These are phyloP conservation scores for Cairneyella variabilis DNA, from an alignment of 495 filamentous ascomycete species.

Conservation along the genomic window DNA sequence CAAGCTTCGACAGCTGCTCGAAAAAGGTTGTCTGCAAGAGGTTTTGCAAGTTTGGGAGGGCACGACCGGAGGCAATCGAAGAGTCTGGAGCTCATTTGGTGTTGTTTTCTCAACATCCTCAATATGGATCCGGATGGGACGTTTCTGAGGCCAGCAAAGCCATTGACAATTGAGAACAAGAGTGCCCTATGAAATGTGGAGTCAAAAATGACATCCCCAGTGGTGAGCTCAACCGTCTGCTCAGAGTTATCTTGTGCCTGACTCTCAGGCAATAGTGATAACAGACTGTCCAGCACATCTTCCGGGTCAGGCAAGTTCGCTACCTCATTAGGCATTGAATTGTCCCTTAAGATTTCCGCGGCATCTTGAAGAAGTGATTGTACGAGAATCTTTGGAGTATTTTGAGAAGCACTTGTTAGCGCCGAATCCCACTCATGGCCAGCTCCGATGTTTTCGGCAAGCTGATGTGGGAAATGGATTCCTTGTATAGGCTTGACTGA, in stretches of 20 bases:
- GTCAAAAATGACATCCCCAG: background rate
- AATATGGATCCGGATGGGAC: slow-evolving; percentile 2
- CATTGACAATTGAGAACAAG: slow-evolving; percentile 16
- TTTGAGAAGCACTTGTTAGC: background rate
- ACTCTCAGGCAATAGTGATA: slow-evolving; percentile 1
- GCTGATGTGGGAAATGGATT: background rate
- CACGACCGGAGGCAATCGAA: slow-evolving; percentile 2
- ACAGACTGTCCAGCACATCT: slow-evolving; percentile 7
- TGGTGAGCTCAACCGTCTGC: background rate
- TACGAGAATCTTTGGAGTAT: background rate
- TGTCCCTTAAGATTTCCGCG: background rate
- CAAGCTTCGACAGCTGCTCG: background rate
- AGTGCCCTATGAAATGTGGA: slow-evolving; percentile 5
- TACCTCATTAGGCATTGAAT: slow-evolving; percentile 2
- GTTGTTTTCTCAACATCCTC: slow-evolving; percentile 5
- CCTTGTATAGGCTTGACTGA: too few species aligned
- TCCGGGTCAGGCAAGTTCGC: slow-evolving; percentile 1
- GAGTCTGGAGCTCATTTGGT: background rate
- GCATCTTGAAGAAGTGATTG: background rate
- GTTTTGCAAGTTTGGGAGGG: background rate
- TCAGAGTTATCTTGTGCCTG: background rate
- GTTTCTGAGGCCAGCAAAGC: slow-evolving; percentile 12
- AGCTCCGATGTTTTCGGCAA: background rate
- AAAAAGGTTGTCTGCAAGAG: background rate
- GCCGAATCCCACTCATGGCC: background rate